Evolutionary conservation across 148 eudicot genomes (phyloP).

Genomic region (Diospyros kaki): DNA sequence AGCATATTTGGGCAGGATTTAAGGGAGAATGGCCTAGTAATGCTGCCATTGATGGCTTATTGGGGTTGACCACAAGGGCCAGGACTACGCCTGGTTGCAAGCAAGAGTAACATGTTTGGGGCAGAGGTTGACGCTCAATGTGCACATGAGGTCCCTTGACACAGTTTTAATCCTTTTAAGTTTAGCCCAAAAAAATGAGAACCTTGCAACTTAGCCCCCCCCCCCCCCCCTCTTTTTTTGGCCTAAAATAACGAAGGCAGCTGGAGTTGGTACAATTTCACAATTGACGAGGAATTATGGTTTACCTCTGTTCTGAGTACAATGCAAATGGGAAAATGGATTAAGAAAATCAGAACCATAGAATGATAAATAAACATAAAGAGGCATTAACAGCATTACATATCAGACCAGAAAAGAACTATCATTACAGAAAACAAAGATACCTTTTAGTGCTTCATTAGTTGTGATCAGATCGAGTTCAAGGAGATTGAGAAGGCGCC

Average conservation of each 20-base stretch:
- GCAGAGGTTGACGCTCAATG: too few species aligned
- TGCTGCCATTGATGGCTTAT: too few species aligned
- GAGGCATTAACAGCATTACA: background rate
- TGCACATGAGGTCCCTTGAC: too few species aligned
- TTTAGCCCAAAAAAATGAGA: too few species aligned
- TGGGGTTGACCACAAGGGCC: too few species aligned
- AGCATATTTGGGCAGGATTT: too few species aligned
- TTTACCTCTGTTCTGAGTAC: background rate
- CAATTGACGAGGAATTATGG: background rate
- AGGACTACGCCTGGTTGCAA: too few species aligned
- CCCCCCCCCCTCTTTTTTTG: background rate
- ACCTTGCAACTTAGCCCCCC: too few species aligned
- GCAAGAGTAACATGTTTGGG: too few species aligned
- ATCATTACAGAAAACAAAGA: conserved; percentile 8
- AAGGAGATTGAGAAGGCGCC: conserved; percentile 87
- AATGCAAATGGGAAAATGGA: background rate
- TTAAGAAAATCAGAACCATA: background rate
- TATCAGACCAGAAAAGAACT: conserved; percentile 5
- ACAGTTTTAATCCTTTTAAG: too few species aligned
- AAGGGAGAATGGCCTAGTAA: too few species aligned
- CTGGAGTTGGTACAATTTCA: background rate
- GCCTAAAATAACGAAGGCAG: background rate
- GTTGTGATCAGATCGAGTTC: conserved; percentile 87
- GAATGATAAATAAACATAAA: background rate
- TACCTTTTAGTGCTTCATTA: conserved; percentile 75